Evolutionary conservation across 129 eudicot species (phyloP), one percentile per base, ranked within the genome.

Genomic region (Tagetes erecta): DNA sequence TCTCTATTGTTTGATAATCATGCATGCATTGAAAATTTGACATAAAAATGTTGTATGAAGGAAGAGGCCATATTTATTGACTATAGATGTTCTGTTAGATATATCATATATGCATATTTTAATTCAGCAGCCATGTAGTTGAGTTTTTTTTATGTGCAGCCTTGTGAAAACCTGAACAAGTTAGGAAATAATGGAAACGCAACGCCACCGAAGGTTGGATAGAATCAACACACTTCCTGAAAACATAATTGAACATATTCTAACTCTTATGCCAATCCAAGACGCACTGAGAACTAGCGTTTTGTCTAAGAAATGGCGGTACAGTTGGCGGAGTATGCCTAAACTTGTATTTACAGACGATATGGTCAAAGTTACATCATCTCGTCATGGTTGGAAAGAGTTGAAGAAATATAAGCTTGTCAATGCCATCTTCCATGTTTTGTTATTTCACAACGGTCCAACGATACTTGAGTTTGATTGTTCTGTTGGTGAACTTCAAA

Each of bases 261-360:
- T 81, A 2, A 37, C 56, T 20, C 56, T 2, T 57, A 53, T 81
- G 72, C 73, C 83, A 12, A 51, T 78, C 12, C 37, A 38, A 59
- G 86, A 82, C 36, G 86, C 79, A 11, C 46, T 78, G 9, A 60
- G 80, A 46, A 78, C 80, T 2, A 82, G 83, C 39, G 45, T 78
- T 52, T 31, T 82, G 67, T 78, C 77, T 3, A 73, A 6, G 9
- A 37, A 82, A 38, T 82, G 86, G 81, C 66, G 79, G 42, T 56
- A 71, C 6, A 14, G 75, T 10, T 81, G 85, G 82, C 30, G 8
- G 2, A 47, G 13, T 1, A 49, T 80, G 47, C 72, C 80, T 6
- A 40, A 74, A 13, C 76, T 80, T 64, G 74, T 11, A 36, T 44
- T 44, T 11, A 59, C 41, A 9, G 40, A 10, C 8, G 0, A 34